Percentiles rank a stretch among this genome's conserved stretches.
Evolutionary conservation across 352 stramenopile genomes (phyloP).

Genomic region (Pythium plurisporium): DNA sequence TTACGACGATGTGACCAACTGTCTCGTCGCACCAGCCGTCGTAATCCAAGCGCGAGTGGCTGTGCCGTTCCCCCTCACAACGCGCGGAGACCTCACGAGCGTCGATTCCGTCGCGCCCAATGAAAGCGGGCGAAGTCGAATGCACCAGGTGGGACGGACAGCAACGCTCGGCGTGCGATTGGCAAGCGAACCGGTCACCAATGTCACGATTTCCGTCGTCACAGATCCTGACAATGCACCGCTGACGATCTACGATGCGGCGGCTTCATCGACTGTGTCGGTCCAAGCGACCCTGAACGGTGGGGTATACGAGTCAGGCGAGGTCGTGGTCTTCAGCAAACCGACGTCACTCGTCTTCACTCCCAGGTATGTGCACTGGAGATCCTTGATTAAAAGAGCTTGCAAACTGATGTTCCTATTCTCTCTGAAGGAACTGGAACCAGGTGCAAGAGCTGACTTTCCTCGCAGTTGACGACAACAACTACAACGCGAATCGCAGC

Average conservation of each 20-base stretch:
- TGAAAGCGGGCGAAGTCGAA: constrained; percentile 44
- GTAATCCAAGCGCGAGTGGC: constrained; percentile 31
- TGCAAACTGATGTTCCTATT: not conserved
- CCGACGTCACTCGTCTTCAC: constrained; percentile 50
- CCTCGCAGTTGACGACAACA: constrained; percentile 59
- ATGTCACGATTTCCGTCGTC: constrained; percentile 40
- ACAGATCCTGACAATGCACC: constrained; percentile 20
- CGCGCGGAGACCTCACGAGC: constrained; percentile 38
- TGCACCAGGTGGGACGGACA: constrained; percentile 39
- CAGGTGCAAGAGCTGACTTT: constrained; percentile 44
- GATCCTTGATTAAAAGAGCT: too few relatives aligned
- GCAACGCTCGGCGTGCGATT: constrained; percentile 37
- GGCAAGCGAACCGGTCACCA: constrained; percentile 47
- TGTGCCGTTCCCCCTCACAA: constrained; percentile 40
- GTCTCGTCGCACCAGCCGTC: constrained; percentile 35
- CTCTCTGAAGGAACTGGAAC: constrained; percentile 46
- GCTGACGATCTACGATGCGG: constrained; percentile 38
- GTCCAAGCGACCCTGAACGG: constrained; percentile 3
- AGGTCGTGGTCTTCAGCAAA: constrained; percentile 28
- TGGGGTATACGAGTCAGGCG: constrained; percentile 39
- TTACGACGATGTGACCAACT: constrained; percentile 43
- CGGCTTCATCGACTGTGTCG: constrained; percentile 10
- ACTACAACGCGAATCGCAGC: constrained; percentile 44
- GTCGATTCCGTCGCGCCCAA: constrained; percentile 29
- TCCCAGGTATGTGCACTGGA: constrained; percentile 13